Conservation (phyloP, 805 yeast species). For the Spencermartinsiella europaea region DNA sequence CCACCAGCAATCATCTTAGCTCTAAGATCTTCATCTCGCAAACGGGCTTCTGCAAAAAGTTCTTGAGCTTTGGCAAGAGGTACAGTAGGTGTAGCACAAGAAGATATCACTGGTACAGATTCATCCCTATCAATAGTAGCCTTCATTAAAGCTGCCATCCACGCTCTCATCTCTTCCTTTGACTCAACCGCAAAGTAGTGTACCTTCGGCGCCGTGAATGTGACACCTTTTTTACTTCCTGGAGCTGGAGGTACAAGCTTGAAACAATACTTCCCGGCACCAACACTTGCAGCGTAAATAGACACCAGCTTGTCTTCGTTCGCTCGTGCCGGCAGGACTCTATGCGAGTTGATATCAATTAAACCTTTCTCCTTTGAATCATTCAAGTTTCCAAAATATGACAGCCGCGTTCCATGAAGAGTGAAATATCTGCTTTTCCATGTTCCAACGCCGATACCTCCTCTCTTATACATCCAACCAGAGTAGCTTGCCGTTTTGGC, state of each 20-base stretch:
- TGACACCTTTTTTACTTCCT: slow-evolving; percentile 89
- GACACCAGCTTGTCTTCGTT: slow-evolving; percentile 80
- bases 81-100: slow-evolving; percentile 94
- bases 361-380: slow-evolving; percentile 87
- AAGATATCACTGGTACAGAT: slow-evolving; percentile 81
- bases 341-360: slow-evolving; percentile 92
- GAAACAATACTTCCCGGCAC: slow-evolving; percentile 90
- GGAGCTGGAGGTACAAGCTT: slow-evolving; percentile 93
- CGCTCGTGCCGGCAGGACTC: slow-evolving; percentile 75
- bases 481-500: slow-evolving; percentile 67
- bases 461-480: slow-evolving; percentile 97
- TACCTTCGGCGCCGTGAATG: slow-evolving; percentile 92
- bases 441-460: slow-evolving; percentile 75
- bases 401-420: slow-evolving; percentile 85
- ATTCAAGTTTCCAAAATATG: slow-evolving; percentile 72
- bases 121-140: slow-evolving; percentile 97
- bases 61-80: slow-evolving; percentile 83
- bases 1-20: slow-evolving; percentile 24
- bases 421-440: slow-evolving; percentile 89
- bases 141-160: slow-evolving; percentile 93
- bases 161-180: slow-evolving; percentile 82
- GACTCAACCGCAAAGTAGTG: slow-evolving; percentile 95
- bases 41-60: slow-evolving; percentile 62
- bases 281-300: slow-evolving; percentile 86
- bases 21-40: slow-evolving; percentile 22